Evolutionary conservation across 768 basidiomycete species (phyloP).

Genomic region (Clavulina sp.): DNA sequence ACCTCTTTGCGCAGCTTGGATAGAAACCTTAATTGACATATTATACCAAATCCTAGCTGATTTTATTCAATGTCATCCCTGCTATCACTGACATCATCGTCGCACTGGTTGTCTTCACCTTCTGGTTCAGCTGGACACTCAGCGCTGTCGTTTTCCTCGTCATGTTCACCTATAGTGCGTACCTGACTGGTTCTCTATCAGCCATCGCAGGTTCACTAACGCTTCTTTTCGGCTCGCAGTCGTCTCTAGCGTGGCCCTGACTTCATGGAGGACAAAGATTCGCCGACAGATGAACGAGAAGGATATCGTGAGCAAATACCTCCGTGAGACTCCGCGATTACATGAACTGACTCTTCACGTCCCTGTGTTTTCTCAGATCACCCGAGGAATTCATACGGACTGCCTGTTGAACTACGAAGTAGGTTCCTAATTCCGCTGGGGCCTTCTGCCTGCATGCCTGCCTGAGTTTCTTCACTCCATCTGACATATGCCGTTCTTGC

Average conservation of each 20-base stretch:
- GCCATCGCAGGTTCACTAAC: background rate
- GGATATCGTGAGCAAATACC: constrained; percentile 37
- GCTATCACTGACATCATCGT: constrained; percentile 64
- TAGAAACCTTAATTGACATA: constrained; percentile 2
- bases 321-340: background rate
- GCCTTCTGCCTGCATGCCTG: background rate
- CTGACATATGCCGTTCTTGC: constrained; percentile 16
- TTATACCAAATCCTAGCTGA: constrained; percentile 30
- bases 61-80: constrained; percentile 73
- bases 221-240: background rate
- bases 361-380: constrained; percentile 26
- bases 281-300: constrained; percentile 66
- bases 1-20: background rate
- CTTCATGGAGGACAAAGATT: constrained; percentile 55
- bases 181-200: background rate
- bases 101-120: constrained; percentile 29
- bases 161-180: constrained; percentile 54
- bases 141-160: constrained; percentile 51
- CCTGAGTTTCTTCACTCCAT: background rate
- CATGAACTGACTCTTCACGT: background rate
- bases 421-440: no score
- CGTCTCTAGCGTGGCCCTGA: constrained; percentile 26
- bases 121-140: constrained; percentile 13
- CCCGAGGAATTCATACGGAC: constrained; percentile 70
- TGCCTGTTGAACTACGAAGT: constrained; percentile 56